Conservation (phyloP, 441 rosid genomes). For the Euphorbia celastroides region DNA sequence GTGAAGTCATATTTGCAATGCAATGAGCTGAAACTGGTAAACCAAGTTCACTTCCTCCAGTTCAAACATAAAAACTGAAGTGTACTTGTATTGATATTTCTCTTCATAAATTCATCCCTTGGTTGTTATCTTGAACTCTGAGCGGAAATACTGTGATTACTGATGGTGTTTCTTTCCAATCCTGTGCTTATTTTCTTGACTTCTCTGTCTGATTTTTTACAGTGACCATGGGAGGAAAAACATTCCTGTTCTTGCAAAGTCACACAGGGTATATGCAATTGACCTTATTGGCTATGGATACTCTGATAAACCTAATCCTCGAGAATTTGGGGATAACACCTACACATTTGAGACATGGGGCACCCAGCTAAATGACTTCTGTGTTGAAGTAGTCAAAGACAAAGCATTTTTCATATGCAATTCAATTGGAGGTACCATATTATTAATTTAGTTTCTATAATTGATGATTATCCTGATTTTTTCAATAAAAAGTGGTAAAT, state of each 20-base stretch:
- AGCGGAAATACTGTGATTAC: constrained; percentile 5
- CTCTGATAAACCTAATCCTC: constrained; percentile 82
- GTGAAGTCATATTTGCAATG: background rate
- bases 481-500: background rate
- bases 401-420: constrained; percentile 81
- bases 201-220: constrained; percentile 14
- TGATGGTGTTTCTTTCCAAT: background rate
- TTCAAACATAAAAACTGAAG: background rate
- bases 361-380: constrained; percentile 68
- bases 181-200: background rate
- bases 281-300: constrained; percentile 94
- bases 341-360: constrained; percentile 91
- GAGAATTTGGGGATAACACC: constrained; percentile 43
- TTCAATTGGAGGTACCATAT: constrained; percentile 75
- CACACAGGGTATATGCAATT: constrained; percentile 65
- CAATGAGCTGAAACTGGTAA: background rate
- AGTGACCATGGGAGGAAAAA: constrained; percentile 96
- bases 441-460: background rate
- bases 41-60: background rate
- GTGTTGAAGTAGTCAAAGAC: constrained; percentile 63
- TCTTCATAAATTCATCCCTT: background rate
- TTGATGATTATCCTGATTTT: background rate
- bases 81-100: background rate
- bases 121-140: background rate
- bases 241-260: constrained; percentile 67